Evolutionary conservation across 2,329 filamentous ascomycete genomes (phyloP), one percentile per base, ranked within the genome.

Genomic region (Rachicladosporium sp.): DNA sequence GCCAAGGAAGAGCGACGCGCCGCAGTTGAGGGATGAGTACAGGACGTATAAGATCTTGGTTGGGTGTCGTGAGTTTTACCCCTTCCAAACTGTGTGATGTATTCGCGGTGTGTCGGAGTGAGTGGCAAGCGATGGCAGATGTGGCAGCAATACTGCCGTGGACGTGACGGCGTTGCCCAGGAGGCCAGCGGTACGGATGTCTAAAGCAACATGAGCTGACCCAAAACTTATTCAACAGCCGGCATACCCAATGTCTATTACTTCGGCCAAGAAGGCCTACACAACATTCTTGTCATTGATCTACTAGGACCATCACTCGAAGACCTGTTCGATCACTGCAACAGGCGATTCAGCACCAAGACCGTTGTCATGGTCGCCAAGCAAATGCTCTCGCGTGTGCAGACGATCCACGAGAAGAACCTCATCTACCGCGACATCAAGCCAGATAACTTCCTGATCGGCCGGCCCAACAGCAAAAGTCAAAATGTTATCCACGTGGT

Each of bases 171-270:
- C 5, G 15, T 19, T 3, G 15, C 15, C 5, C 15, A 19, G 5
- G 5, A 19, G 15, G 15, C 15, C 3, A 5, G 15, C 15, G 15
- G 15, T 19, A 19, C 15, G 5, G 15, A 19, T 19, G 15, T 19
- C 15, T 19, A 19, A 3, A 19, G 15, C 15, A 19, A 27, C 23
- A 27, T 27, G 23, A 27, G 23, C 23, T 27, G 23, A 27, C 23
- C 7, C 5, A 27, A 27, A 8, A 27, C 7, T 8, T 27, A 6
- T 8, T 27, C n/a, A 11, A 32, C 61, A 96, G 89, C 89, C 56
- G 91, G 91, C 56, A 96, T 98, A 53, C 91, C 91, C 56, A 96
- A 96, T 75, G 91, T 98, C 57, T 96, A 96, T 70, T 98, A 96
- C 68, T 98, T 96, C 54, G 91, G 91, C 46, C 91, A 98, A 61